phyloP scores from a whole-genome alignment of 2,329 filamentous ascomycete species.

The Claviceps citrina region DNA sequence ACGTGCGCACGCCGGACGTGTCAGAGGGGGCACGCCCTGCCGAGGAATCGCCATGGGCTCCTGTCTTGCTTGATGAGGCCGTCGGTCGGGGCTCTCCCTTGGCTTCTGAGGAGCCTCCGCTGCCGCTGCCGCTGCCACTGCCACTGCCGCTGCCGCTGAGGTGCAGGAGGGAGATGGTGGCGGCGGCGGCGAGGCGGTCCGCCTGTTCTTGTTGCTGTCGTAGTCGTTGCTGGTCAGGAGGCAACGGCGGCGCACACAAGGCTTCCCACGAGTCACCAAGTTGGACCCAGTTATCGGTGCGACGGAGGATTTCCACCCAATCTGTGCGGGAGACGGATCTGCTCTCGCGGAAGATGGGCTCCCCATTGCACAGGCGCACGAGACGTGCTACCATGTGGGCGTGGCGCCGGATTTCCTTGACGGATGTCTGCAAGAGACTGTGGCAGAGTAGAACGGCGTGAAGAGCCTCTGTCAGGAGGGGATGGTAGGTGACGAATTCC shows the following conservation, averaged over 20 bases:
- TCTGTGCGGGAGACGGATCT: slow-evolving; percentile 59
- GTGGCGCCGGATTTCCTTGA: slow-evolving; percentile 63
- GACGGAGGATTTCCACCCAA: slow-evolving; percentile 62
- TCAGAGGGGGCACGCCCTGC: neutral
- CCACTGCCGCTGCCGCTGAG: too few relatives aligned
- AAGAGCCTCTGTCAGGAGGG: slow-evolving; percentile 61
- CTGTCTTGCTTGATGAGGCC: slow-evolving; percentile 3
- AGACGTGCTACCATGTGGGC: slow-evolving; percentile 70
- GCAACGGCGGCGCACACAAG: slow-evolving; percentile 40
- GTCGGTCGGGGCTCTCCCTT: slow-evolving; percentile 4
- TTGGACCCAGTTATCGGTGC: slow-evolving; percentile 50
- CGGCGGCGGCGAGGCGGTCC: neutral
- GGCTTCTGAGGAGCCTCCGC: slow-evolving; percentile 18
- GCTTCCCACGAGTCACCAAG: slow-evolving; percentile 52
- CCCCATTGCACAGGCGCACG: slow-evolving; percentile 58
- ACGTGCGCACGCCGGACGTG: neutral
- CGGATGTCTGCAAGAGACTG: slow-evolving; percentile 61
- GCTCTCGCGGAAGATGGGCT: slow-evolving; percentile 62
- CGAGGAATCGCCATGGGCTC: neutral
- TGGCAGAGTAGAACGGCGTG: slow-evolving; percentile 68
- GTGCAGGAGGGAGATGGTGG: neutral
- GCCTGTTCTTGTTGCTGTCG: neutral
- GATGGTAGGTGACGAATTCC: slow-evolving; percentile 52
- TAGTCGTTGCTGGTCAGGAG: neutral
- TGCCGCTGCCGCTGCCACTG: too few relatives aligned